Base-by-base conservation (phyloP, 306 rosid genomes). In the Gleditsia sinensis region DNA sequence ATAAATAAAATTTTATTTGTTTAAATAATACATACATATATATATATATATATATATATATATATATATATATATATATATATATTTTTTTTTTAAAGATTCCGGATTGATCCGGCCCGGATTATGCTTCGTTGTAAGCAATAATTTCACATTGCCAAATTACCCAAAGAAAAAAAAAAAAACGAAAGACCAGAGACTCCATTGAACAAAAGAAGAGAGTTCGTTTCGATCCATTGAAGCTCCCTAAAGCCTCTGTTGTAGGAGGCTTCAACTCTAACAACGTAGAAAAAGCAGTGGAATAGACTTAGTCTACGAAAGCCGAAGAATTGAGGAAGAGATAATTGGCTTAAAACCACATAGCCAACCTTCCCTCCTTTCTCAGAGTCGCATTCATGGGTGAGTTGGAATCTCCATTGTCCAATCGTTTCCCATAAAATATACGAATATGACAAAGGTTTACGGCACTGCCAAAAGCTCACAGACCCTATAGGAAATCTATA, bases 341-440 rank as follows among this genome's bases (percentile, higher is more conserved):
- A 78, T 65, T 64, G 45, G 25, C 83, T 62, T 74, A 80, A 60
- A 72, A 81, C 53, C 62, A 16, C 70, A 17, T 33, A 72, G 54
- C 61, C 39, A 57, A 67, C 67, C 55, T 60, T 69, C 75, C 75
- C 28, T 65, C 24, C 37, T 23, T 21, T 32, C 12, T 73, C 69
- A 21, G 55, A 83, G 78, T 81, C 82, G 67, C 83, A 81, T 82
- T 84, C 48, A 68, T 56, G 83, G 84, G 94, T 87, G 40, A 79
- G 88, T 72, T 86, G 65, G 81, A 88, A 84, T 83, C 72, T 67
- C 87, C 43, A 76, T 75, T 78, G 27, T 67, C 57, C 34, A 61
- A 36, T 57, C 66, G 72, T 40, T 14, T 48, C 21, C 54, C 63
- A 6, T 54, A 71, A 71, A 24, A 24, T 13, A 25, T 72, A 66